Base-by-base conservation (phyloP, 495 filamentous ascomycete species). In the Cercophora sp. region DNA sequence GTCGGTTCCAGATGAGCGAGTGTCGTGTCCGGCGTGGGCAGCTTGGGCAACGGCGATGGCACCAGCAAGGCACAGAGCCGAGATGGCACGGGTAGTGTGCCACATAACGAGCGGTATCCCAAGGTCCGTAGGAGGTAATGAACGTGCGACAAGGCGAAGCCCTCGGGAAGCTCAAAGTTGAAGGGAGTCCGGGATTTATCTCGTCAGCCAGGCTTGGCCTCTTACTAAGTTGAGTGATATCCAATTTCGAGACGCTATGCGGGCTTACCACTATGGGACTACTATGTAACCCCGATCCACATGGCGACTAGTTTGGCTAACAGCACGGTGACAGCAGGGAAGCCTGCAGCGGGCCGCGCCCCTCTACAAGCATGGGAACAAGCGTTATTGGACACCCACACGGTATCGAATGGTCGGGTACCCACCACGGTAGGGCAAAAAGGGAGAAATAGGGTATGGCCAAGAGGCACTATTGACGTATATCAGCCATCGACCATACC, bases 311-410 rank as follows among this genome's bases (percentile, higher is more conserved):
- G 16, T n/a, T 44, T 24, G 41, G 22, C 41, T 44, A 24, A 24
- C 22, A 27, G 24, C 2, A 4, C 41, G 24, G 41, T 15, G 16
- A 27, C 24, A 13, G 41, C 9, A 44, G 10, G 41, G 41, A 3
- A 20, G 29, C 19, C 41, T 44, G 41, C 41, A 44, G 41, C 41
- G 41, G 41, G 41, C 41, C n/a, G n/a, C 41, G 41, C 41, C 41
- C 41, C 41, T 18, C 10, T 27, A 3, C 22, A 44, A 25, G 20
- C 15, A 25, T 27, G 41, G 41, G 25, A 44, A 20, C 5, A 24
- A 19, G 3, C 2, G 16, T 24, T 8, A 44, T 44, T 44, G 41
- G 41, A 27, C 29, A 16, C n/a, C n/a, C 22, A 44, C 16, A n/a
- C 19, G 22, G 22, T 24, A n/a, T 26, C 22, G 20, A 10, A 15